Evolutionary conservation across 2,329 filamentous ascomycete genomes (phyloP), one percentile per base, ranked within the genome.

Genomic region (Talaromyces sp.): DNA sequence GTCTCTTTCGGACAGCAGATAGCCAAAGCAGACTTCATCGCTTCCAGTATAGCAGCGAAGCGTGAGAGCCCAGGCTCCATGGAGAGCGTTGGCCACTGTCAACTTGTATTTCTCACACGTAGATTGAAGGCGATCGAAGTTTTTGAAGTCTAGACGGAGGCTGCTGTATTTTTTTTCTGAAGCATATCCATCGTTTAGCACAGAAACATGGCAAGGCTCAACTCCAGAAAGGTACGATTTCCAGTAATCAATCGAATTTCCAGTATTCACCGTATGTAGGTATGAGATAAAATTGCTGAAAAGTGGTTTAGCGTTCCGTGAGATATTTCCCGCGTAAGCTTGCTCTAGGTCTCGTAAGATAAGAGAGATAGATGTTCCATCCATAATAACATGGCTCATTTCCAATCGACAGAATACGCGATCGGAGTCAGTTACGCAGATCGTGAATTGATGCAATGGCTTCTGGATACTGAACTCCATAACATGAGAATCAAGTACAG

Each of bases 341-440:
- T 13, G 52, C 39, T 60, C 44, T 13, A 63, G 53, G 13, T 63
- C 61, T 10, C 75, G 67, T 2, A 77, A 69, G 30, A 77, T 71
- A 1, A 76, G 62, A 5, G 75, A 73, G 62, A 75, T 70, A 11
- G 74, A 78, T 75, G 75, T 77, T n/a, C 80, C 81, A 63, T 84
- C 81, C 64, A 82, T 83, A 5, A 83, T 70, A 13, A 78, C 80
- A 62, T 83, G 81, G 62, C 83, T 81, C 55, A 81, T 74, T 0
- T n/a, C 65, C 65, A 57, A 72, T 64, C 27, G 75, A 73, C 33
- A 77, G 68, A 44, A 72, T 65, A 72, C 76, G 72, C 55, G 64
- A 65, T 57, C 72, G 63, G 10, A 59, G 63, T 44, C 66, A 61
- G 53, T 73, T 70, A 25, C 62, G 59, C 78, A 81, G 33, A 82